A percentile compares a stretch with the other conserved stretches of the same genome.
phyloP scores from a whole-genome alignment of 768 basidiomycete species.

The Mycena venus region DNA sequence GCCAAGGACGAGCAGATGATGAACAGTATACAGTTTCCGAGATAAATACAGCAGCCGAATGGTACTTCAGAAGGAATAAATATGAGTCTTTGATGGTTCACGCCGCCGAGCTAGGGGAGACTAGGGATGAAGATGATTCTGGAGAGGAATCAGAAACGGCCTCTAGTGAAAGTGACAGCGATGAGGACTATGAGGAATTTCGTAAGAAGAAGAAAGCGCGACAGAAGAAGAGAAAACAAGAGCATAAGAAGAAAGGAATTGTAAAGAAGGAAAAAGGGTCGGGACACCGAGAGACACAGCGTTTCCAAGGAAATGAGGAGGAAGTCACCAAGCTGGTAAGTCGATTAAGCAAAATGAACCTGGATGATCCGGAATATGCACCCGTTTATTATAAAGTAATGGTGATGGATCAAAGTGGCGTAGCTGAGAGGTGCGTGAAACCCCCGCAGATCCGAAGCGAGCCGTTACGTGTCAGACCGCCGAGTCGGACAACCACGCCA shows the following conservation, averaged over 20 bases:
- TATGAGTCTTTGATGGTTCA: conserved; percentile 10
- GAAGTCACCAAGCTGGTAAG: too few species aligned
- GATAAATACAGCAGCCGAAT: conserved; percentile 9
- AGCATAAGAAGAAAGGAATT: too few species aligned
- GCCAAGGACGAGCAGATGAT: not conserved
- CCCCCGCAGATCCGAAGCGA: too few species aligned
- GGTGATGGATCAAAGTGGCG: not conserved
- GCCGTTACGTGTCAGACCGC: too few species aligned
- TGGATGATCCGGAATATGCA: conserved; percentile 28
- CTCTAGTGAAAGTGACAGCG: not conserved
- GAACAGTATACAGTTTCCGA: not conserved
- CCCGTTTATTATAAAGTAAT: conserved; percentile 23
- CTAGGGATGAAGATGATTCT: conserved; percentile 4
- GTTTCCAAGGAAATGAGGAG: too few species aligned
- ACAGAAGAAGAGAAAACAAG: not conserved
- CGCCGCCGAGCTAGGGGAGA: not conserved
- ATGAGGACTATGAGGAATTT: not conserved
- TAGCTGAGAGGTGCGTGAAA: too few species aligned
- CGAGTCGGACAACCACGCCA: too few species aligned
- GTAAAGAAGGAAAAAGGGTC: not conserved
- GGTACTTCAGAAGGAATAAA: conserved; percentile 8
- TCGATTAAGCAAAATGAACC: conserved; percentile 19
- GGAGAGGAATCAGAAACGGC: not conserved
- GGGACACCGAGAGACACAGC: too few species aligned
- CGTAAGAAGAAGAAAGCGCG: not conserved